phyloP scores from a whole-genome alignment of 2,329 filamentous ascomycete genomes.

The Dothideomycetidae sp. region DNA sequence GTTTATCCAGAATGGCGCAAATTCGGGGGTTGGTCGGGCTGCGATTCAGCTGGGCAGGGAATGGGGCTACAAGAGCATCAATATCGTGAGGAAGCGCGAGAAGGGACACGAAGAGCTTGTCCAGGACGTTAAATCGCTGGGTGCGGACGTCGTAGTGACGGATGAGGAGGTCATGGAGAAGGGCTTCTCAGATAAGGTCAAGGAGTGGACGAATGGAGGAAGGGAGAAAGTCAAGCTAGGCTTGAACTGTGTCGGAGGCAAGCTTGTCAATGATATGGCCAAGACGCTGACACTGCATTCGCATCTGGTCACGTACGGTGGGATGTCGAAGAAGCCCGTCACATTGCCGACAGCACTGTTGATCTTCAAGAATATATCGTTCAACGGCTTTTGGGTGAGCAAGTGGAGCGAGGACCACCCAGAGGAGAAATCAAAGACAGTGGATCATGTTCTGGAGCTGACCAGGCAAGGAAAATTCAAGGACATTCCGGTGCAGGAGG shows the following conservation, averaged over 20 bases:
- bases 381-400: slow-evolving; percentile 91
- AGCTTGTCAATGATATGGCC: slow-evolving; percentile 63
- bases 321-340: slow-evolving; percentile 82
- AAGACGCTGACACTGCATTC: slow-evolving; percentile 53
- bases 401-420: slow-evolving; percentile 69
- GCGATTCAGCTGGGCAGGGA: slow-evolving; percentile 75
- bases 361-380: slow-evolving; percentile 85
- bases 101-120: slow-evolving; percentile 52
- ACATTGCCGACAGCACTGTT: slow-evolving; percentile 66
- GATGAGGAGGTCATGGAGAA: slow-evolving; percentile 46
- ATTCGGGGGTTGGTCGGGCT: slow-evolving; percentile 79
- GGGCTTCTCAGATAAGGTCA: slow-evolving; percentile 48
- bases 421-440: slow-evolving; percentile 59
- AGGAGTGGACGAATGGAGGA: slow-evolving; percentile 55
- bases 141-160: slow-evolving; percentile 49
- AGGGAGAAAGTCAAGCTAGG: slow-evolving; percentile 61
- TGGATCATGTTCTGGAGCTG: slow-evolving; percentile 70
- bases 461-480: slow-evolving; percentile 63
- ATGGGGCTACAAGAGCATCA: slow-evolving; percentile 86
- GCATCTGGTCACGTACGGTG: slow-evolving; percentile 84
- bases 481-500: slow-evolving; percentile 68
- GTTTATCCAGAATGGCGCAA: slow-evolving; percentile 96
- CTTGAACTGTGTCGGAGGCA: slow-evolving; percentile 88
- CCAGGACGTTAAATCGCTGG: slow-evolving; percentile 44
- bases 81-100: slow-evolving; percentile 64